Conservation (phyloP, 202 grass and related monocot genomes). For the Musa balbisiana region DNA sequence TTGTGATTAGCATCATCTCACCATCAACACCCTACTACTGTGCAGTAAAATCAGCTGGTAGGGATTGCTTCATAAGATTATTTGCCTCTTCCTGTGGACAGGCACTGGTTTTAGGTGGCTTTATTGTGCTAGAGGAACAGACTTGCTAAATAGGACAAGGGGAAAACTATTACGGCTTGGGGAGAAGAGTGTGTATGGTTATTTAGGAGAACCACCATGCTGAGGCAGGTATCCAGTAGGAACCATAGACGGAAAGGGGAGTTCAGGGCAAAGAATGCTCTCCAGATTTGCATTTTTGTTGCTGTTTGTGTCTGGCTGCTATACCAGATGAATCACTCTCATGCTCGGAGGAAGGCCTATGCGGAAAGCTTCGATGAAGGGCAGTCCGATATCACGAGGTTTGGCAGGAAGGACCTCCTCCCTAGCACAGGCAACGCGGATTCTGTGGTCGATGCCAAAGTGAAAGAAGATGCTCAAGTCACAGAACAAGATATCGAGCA, state of each 20-base stretch:
- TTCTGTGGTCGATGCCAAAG: conserved; percentile 49
- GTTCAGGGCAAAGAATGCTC: conserved; percentile 72
- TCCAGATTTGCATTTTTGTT: conserved; percentile 71
- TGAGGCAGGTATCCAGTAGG: conserved; percentile 84
- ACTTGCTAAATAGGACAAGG: neutral
- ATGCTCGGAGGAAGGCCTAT: conserved; percentile 57
- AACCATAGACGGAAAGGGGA: conserved; percentile 67
- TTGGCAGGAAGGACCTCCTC: conserved; percentile 58
- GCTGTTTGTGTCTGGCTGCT: conserved; percentile 74
- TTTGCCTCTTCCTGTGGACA: no score
- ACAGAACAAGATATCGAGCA: conserved; percentile 51
- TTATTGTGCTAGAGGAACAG: neutral
- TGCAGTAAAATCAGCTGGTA: conserved; percentile 13
- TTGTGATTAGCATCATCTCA: no score
- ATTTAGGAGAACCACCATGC: conserved; percentile 40
- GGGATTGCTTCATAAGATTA: conserved; percentile 25
- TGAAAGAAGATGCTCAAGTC: neutral
- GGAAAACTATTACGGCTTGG: neutral
- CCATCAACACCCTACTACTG: no score
- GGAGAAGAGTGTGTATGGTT: neutral
- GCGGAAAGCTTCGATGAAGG: conserved; percentile 34
- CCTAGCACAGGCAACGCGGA: conserved; percentile 44
- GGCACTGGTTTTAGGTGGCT: no score
- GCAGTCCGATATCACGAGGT: conserved; percentile 26
- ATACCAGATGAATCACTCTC: conserved; percentile 87